phyloP scores from a whole-genome alignment of 2,329 filamentous ascomycete genomes.

The Fusarium tupiense region DNA sequence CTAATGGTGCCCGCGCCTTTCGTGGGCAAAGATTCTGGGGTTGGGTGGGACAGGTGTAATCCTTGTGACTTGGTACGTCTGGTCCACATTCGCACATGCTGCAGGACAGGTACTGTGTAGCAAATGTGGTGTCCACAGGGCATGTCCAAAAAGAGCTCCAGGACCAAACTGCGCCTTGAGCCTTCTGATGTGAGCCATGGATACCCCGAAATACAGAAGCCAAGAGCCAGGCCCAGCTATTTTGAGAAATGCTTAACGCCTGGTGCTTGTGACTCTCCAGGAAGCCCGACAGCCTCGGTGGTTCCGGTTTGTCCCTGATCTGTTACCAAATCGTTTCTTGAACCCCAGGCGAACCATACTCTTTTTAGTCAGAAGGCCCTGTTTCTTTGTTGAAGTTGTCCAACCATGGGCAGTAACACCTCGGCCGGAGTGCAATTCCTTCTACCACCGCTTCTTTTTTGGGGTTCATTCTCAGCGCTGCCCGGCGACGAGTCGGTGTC shows the following conservation, averaged over 20 bases:
- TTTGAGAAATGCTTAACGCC: constrained; percentile 17
- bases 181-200: constrained; percentile 16
- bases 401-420: constrained; percentile 25
- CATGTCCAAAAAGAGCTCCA: background rate
- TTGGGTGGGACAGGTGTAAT: constrained; percentile 30
- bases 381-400: constrained; percentile 33
- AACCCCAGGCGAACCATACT: constrained; percentile 30
- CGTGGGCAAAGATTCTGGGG: constrained; percentile 35
- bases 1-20: constrained; percentile 33
- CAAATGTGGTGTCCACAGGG: too few species aligned
- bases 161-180: constrained; percentile 29
- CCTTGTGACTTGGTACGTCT: background rate
- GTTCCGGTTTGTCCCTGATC: constrained; percentile 40
- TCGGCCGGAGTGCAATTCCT: constrained; percentile 19
- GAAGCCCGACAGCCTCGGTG: constrained; percentile 25
- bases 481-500: constrained; percentile 23
- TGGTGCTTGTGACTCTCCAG: constrained; percentile 27
- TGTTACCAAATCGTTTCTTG: constrained; percentile 44
- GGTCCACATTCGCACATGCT: constrained; percentile 16
- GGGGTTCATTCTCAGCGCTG: constrained; percentile 15
- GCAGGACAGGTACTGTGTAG: background rate
- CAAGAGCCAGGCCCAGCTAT: constrained; percentile 18
- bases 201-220: constrained; percentile 11
- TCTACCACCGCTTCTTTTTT: constrained; percentile 25
- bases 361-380: constrained; percentile 29